A percentile compares a stretch with the other conserved stretches of the same genome.
Evolutionary conservation across 257 asterid species (phyloP).

Genomic region (Solanum pimpinellifolium): DNA sequence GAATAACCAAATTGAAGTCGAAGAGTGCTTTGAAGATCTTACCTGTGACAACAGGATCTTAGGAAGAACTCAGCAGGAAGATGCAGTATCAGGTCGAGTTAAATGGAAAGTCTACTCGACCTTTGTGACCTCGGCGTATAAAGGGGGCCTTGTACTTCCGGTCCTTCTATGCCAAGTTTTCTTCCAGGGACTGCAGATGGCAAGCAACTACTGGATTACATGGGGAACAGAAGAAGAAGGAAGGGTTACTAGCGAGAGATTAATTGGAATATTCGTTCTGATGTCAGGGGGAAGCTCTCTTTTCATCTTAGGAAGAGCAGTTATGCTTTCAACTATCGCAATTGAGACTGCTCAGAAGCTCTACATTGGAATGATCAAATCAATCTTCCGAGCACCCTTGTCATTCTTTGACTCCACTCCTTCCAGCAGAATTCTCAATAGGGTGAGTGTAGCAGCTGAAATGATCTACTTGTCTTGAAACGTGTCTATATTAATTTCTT

Average conservation of each 20-base stretch:
- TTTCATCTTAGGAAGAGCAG: slow-evolving; percentile 66
- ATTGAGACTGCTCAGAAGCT: slow-evolving; percentile 61
- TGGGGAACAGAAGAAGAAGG: slow-evolving; percentile 63
- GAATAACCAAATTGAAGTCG: slow-evolving; percentile 24
- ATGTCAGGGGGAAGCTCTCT: slow-evolving; percentile 73
- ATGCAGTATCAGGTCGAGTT: slow-evolving; percentile 57
- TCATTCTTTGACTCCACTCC: slow-evolving; percentile 75
- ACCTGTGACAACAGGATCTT: slow-evolving; percentile 17
- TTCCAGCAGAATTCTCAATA: slow-evolving; percentile 73
- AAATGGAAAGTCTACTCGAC: slow-evolving; percentile 72
- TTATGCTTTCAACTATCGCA: slow-evolving; percentile 64
- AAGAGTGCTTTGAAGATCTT: slow-evolving; percentile 24
- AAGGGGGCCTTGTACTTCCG: slow-evolving; percentile 63
- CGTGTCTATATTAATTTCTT: background rate
- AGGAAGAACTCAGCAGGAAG: slow-evolving; percentile 27
- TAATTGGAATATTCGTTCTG: slow-evolving; percentile 50
- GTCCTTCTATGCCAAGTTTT: slow-evolving; percentile 60
- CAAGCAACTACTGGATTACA: slow-evolving; percentile 83
- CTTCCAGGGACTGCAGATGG: slow-evolving; percentile 72
- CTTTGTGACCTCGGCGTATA: slow-evolving; percentile 59
- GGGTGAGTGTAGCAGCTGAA: slow-evolving; percentile 28
- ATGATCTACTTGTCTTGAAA: background rate
- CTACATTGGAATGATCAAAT: slow-evolving; percentile 43
- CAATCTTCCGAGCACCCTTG: slow-evolving; percentile 65
- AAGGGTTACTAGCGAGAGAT: slow-evolving; percentile 20